These are phyloP conservation scores for Gossypium australe DNA, from an alignment of 345 rosid species.

Conservation along the genomic window DNA sequence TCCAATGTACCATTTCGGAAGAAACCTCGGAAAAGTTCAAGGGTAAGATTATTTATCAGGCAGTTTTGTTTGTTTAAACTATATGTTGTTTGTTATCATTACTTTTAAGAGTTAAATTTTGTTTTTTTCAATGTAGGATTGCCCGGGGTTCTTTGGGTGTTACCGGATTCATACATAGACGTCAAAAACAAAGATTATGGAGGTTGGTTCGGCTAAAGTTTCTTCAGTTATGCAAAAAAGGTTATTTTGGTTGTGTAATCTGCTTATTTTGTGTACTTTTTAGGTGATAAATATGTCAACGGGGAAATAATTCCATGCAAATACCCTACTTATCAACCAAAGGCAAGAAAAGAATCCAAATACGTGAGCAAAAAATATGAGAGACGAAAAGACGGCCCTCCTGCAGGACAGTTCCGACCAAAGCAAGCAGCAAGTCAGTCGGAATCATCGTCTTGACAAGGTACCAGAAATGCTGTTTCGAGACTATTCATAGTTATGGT, in stretches of 20 bases:
- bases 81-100: neutral
- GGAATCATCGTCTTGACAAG: slow-evolving; percentile 46
- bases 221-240: neutral
- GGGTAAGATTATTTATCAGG: slow-evolving; percentile 31
- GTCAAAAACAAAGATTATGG: slow-evolving; percentile 98
- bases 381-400: slow-evolving; percentile 78
- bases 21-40: slow-evolving; percentile 88
- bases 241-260: slow-evolving; percentile 9
- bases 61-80: neutral
- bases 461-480: neutral
- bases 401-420: slow-evolving; percentile 42
- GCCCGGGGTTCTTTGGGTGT: slow-evolving; percentile 97
- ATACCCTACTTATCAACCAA: slow-evolving; percentile 92
- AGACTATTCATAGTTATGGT: neutral
- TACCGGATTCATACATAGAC: slow-evolving; percentile 94
- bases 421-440: slow-evolving; percentile 44
- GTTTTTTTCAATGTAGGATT: slow-evolving; percentile 44
- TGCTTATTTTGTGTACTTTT: neutral
- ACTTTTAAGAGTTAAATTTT: neutral
- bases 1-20: slow-evolving; percentile 79
- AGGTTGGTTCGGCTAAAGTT: slow-evolving; percentile 38
- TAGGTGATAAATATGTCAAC: slow-evolving; percentile 87
- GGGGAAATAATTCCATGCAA: slow-evolving; percentile 91
- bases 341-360: slow-evolving; percentile 54
- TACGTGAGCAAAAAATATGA: slow-evolving; percentile 66